Base-by-base conservation (phyloP, 139 green algal genomes). In the Picochlorum costavermella region DNA sequence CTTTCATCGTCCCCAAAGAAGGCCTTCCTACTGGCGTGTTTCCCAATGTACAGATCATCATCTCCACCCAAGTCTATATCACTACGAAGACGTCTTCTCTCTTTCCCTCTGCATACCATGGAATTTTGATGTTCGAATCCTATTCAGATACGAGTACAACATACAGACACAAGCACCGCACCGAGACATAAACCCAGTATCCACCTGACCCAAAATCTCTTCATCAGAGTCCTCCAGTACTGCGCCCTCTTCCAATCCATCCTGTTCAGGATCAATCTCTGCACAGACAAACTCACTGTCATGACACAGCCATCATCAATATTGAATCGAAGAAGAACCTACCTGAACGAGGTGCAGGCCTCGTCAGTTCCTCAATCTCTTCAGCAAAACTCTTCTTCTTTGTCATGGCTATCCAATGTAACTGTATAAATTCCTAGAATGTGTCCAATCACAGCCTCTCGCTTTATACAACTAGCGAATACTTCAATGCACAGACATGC, bases 361-460 rank as follows among this genome's bases (percentile, higher is more conserved):
- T 72, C 20, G 64, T 59, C 10, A 79, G 56, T 12, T 79, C 72
- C 1, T 66, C 72, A 26, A 79, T 31, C n/a, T 79, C 72, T 25
- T 79, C 66, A 14, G 72, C 72, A 44, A 79, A 53, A 20, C 33
- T 68, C 45, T 62, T 72, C 26, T 64, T 76, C 36, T 57, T 63
- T 8, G 33, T 37, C 57, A 65, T 65, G 0, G 17, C 25, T 59
- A 33, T 30, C 50, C 5, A 55, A 33, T 59, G 6, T 59, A 31
- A 59, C 36, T 53, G 6, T 2, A 53, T 26, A 4, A n/a, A 28
- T 12, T 14, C 12, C 6, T 6, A 28, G 1, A 28, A 53, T 53
- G 4, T 28, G 12, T 53, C n/a, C 16, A 53, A 28, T 53, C 46
- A 23, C 17, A 53, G n/a, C 46, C 46, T 53, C n/a, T 53, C 1